phyloP scores from a whole-genome alignment of 2,329 filamentous ascomycete genomes.

The Tolypocladium sp. region DNA sequence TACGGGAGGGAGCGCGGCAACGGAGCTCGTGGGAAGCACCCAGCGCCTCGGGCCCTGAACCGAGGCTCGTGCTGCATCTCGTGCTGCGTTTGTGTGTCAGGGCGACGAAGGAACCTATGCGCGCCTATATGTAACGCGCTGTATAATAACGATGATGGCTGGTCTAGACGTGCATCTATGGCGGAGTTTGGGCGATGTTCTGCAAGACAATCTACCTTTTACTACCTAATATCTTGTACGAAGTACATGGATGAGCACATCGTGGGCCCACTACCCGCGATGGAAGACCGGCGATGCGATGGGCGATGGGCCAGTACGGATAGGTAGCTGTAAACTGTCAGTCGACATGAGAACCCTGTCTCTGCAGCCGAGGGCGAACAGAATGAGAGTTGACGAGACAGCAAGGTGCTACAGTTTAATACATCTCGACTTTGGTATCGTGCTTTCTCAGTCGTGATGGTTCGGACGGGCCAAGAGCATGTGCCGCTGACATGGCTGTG shows the following conservation, averaged over 20 bases:
- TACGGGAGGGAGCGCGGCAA: slow-evolving; percentile 32
- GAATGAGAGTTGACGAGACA: too few relatives aligned
- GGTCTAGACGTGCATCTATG: slow-evolving; percentile 7
- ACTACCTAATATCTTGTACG: too few relatives aligned
- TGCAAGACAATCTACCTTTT: background rate
- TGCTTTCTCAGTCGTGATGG: too few relatives aligned
- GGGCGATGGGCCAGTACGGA: too few relatives aligned
- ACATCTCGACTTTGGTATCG: too few relatives aligned
- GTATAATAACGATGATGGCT: background rate
- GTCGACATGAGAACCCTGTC: background rate
- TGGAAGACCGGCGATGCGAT: background rate
- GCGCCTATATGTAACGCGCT: background rate
- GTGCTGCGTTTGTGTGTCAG: background rate
- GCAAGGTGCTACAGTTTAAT: too few relatives aligned
- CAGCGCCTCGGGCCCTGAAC: slow-evolving; percentile 62
- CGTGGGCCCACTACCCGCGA: background rate
- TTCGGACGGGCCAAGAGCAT: too few relatives aligned
- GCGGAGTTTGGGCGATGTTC: background rate
- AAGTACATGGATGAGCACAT: background rate
- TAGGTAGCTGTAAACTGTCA: too few relatives aligned
- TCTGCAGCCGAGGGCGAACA: background rate
- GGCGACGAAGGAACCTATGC: background rate
- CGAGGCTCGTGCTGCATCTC: background rate
- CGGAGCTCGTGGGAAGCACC: slow-evolving; percentile 51
- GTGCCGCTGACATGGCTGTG: background rate